Base-by-base conservation (phyloP, 73 alveolate genomes). In the Paramecium caudatum region DNA sequence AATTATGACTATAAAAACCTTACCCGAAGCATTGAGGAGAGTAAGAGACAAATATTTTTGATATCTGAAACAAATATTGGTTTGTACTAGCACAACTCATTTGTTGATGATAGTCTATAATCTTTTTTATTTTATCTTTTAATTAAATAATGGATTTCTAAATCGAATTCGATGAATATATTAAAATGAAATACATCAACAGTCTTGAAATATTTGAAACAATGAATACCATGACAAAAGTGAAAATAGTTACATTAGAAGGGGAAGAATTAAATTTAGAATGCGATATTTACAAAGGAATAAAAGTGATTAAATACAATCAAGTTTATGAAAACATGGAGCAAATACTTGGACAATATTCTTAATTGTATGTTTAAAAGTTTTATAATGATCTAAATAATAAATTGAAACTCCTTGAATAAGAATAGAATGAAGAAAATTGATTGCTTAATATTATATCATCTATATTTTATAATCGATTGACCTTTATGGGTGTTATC, bases 221-320 rank as follows among this genome's bases (percentile, higher is more conserved):
- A 62, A 10, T 30, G 30, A 12, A 33, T 12, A 23, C 48, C 23
- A 1, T 62, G 46, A 62, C 82, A 30, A 62, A 23, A 23, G 49
- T 0, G 0, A 30, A 62, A 36, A 62, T 62, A 6, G 25, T 62
- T 7, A 62, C 82, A 9, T 63, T 8, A 27, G 83, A 63, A 63
- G 82, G 34, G 32, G 83, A 63, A 23, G 27, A 63, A 34, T 10
- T 63, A 27, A 48, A 63, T 63, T 30, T 63, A 12, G 83, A 63
- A 34, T 63, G 49, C 12, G 48, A 30, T 1, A 63, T 63, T 5
- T 23, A 63, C 32, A 1, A 63, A 34, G 49, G 48, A 62, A 62
- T 23, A 4, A 1, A 62, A 13, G 82, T 62, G 15, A 9, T 62
- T 4, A 62, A 62, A 63, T 63, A 23, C 47, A 33, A 62, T 62